Base-by-base conservation (phyloP, 2,329 filamentous ascomycete species). In the Cercospora brassicicola region DNA sequence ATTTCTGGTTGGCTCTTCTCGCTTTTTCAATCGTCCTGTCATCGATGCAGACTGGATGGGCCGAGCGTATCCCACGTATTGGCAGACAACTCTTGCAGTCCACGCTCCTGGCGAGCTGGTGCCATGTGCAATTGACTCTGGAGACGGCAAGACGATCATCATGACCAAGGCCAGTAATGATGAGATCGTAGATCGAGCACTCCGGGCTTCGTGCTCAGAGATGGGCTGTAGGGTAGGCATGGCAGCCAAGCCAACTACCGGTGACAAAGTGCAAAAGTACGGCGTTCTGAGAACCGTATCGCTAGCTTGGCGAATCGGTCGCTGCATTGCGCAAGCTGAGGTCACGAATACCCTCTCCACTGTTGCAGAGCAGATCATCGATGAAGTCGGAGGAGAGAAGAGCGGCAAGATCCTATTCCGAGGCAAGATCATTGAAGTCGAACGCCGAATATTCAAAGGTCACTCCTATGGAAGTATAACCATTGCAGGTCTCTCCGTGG, bases 381-480 rank as follows among this genome's bases (percentile, higher is more conserved):
- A 84, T 0, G 86, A 88, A 74, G 86, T 85, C 31, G 87, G 87
- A 4, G 87, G 87, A 0, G 72, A 79, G 0, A 79, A 79, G 4
- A 82, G 83, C 0, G 88, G 85, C 1, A 85, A 82, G 68, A 82
- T 89, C 8, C 73, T 90, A n/a, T 89, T 86, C 79, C 83, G 85
- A 66, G 88, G 88, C 30, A 90, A 90, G 78, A 89, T 90, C 70
- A 82, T 88, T 20, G 83, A 83, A 1, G 87, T 90, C 0, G 84
- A 89, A 75, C 80, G 87, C 45, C 82, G 82, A 0, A 74, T 89
- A 51, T 82, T 83, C 69, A 85, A 84, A 73, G 87, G 88, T 0
- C 85, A 89, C 72, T 82, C 85, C 9, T 88, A 88, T 71, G 87
- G 87, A 9, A 86, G 87, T 74, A 85, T 86, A 68, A 82, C 84